Evolutionary conservation across 352 stramenopile genomes (phyloP), one percentile per base, ranked within the genome.

Genomic region (Peronosclerospora sorghi): DNA sequence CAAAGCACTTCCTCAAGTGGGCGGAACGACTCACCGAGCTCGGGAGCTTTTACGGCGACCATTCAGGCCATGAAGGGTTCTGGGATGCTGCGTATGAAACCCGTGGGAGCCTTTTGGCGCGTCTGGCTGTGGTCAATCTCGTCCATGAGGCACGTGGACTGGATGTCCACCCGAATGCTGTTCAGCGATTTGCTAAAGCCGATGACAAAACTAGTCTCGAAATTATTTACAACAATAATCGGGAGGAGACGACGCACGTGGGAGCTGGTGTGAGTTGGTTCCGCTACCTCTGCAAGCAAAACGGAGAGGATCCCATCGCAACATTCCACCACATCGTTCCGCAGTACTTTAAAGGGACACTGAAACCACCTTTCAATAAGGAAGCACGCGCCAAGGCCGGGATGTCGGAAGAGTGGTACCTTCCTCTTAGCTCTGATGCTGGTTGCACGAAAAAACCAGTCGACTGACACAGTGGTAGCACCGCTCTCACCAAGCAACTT

Each of bases 361-460:
- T 84, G 32, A 79, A 79, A 38, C 66, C 72, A 19, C 68, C 68
- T 34, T 81, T 81, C 54, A 78, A 83, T 45, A 69, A 65, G 21
- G 48, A 65, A 5, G 66, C 66, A 20, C 65, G 71, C 8, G 48
- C 64, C 41, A 57, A 59, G 14, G 68, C 71, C 18, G 62, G 51
- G 1, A 71, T 81, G 55, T 17, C 52, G 28, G 51, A 70, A 38
- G 54, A 69, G 51, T 81, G 65, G 65, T 81, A 83, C 17, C 24
- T 67, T 5, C 48, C 56, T 2, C 59, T 77, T 8, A 67, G 55
- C 29, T 47, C 39, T 10, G 35, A 54, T 30, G 27, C 45, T 43
- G 20, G 10, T 34, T 24, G n/a, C 23, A 14, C 29, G 4, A 23
- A 42, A 15, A 53, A 24, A 13, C 13, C 2, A 41, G n/a, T n/a